Percentiles rank a stretch among this genome's conserved stretches.
Conservation (phyloP, 345 rosid species). For the Isatis tinctoria region DNA sequence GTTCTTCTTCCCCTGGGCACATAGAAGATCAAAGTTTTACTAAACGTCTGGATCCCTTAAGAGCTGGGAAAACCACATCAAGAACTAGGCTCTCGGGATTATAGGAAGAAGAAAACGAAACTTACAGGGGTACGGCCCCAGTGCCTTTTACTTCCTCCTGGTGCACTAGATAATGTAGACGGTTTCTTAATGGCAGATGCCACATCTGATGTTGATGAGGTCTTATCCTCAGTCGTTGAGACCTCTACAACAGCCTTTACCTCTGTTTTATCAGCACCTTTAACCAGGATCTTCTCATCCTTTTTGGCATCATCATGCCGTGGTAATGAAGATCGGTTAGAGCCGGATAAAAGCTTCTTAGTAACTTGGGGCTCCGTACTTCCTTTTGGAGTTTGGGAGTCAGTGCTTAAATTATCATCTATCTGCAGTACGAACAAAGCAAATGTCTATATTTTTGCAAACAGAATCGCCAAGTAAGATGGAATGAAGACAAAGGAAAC, state of each 20-base stretch:
- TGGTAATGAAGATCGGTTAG: conserved; percentile 30
- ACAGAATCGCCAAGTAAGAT: neutral
- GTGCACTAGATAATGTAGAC: conserved; percentile 37
- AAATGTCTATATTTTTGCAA: neutral
- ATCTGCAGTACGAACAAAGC: conserved; percentile 40
- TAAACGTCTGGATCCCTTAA: neutral
- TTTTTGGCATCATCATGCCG: conserved; percentile 25
- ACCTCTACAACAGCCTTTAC: conserved; percentile 36
- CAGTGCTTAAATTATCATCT: conserved; percentile 34
- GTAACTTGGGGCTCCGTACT: conserved; percentile 28
- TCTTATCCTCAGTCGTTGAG: conserved; percentile 25
- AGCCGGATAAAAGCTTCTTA: conserved; percentile 36
- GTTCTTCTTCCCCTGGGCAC: conserved; percentile 69
- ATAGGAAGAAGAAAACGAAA: conserved; percentile 20
- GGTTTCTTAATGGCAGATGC: conserved; percentile 37
- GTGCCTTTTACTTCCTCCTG: conserved; percentile 31
- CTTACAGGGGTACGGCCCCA: conserved; percentile 85
- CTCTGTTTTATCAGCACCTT: conserved; percentile 2
- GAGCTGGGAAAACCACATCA: neutral
- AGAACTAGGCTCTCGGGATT: neutral
- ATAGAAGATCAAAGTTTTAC: conserved; percentile 11
- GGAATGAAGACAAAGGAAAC: neutral
- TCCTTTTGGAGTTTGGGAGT: conserved; percentile 35
- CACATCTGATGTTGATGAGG: conserved; percentile 26
- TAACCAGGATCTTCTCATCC: conserved; percentile 24